Conservation (phyloP, 805 yeast species). For the Schwanniomyces pseudopolymorphus region DNA sequence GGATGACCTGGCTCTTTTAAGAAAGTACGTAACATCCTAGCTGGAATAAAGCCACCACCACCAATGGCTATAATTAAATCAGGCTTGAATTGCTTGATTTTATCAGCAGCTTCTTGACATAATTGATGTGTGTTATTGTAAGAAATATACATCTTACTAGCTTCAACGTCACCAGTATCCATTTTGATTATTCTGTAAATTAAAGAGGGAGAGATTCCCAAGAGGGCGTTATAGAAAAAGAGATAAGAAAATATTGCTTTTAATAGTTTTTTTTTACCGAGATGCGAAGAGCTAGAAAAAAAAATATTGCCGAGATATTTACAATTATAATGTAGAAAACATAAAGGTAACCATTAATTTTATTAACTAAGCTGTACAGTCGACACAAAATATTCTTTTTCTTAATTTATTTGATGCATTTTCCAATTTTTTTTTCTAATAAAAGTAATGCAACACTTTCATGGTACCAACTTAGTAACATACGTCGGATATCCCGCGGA, state of each 20-base stretch:
- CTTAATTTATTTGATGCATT: too few relatives aligned
- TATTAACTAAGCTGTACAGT: too few relatives aligned
- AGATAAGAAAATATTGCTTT: background rate
- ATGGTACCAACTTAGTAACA: too few relatives aligned
- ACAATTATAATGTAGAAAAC: too few relatives aligned
- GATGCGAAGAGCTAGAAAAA: background rate
- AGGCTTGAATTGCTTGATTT: constrained; percentile 71
- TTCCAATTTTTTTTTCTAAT: too few relatives aligned
- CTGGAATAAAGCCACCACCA: constrained; percentile 98
- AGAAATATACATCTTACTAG: constrained; percentile 64
- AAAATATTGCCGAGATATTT: background rate
- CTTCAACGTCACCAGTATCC: constrained; percentile 22
- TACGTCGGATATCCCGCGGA: too few relatives aligned
- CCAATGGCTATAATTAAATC: constrained; percentile 94
- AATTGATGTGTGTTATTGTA: constrained; percentile 80
- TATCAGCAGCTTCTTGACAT: constrained; percentile 62
- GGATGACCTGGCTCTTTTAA: constrained; percentile 84
- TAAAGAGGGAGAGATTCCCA: constrained; percentile 3
- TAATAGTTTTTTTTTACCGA: background rate
- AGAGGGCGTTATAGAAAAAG: background rate
- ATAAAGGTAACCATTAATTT: background rate
- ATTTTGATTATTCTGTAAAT: constrained; percentile 4
- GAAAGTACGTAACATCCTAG: constrained; percentile 92
- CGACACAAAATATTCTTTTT: too few relatives aligned
- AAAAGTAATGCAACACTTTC: too few relatives aligned